phyloP scores from a whole-genome alignment of 148 eudicot species.

The Vaccinium macrocarpon region DNA sequence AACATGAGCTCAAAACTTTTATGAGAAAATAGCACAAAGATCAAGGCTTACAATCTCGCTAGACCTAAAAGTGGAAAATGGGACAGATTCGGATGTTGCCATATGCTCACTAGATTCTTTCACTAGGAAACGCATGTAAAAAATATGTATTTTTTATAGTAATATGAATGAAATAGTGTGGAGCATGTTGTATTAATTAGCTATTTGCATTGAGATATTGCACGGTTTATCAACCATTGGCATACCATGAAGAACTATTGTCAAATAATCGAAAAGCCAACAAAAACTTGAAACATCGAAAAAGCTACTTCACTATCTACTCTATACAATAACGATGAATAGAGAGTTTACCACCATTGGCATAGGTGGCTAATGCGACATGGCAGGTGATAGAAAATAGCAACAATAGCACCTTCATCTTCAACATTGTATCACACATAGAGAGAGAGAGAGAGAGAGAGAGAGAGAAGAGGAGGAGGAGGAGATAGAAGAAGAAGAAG shows the following conservation, averaged over 20 bases:
- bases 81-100: not conserved
- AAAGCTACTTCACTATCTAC: too few relatives aligned
- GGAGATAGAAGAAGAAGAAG: not conserved
- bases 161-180: not conserved
- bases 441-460: not conserved
- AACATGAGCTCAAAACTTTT: not conserved
- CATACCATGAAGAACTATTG: not conserved
- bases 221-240: not conserved
- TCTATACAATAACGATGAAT: too few relatives aligned
- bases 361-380: slow-evolving; percentile 11
- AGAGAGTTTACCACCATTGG: slow-evolving; percentile 19
- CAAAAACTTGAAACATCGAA: not conserved
- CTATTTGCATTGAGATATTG: not conserved
- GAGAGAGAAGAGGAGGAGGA: not conserved
- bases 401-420: not conserved
- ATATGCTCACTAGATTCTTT: not conserved
- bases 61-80: not conserved
- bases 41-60: not conserved
- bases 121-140: not conserved
- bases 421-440: slow-evolving; percentile 9
- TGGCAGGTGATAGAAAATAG: slow-evolving; percentile 24
- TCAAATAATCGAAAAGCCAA: not conserved
- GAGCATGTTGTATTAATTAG: not conserved
- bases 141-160: not conserved
- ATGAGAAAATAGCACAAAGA: not conserved